A percentile compares a stretch with the other conserved stretches of the same genome.
phyloP scores from a whole-genome alignment of 2,329 filamentous ascomycete species.

The Bipolaris cookei region DNA sequence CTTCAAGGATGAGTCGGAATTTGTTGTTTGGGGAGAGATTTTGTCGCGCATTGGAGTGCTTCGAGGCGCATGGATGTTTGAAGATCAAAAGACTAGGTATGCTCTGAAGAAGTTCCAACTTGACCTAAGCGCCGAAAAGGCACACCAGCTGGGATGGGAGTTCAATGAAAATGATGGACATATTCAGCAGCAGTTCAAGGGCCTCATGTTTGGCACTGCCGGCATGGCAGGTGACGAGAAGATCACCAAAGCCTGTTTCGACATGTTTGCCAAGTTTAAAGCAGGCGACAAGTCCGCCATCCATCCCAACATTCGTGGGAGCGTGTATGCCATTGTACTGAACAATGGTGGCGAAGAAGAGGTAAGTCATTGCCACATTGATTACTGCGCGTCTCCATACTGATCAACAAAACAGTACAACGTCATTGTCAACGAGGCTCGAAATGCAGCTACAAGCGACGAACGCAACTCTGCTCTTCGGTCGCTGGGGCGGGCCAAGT shows the following conservation, averaged over 20 bases:
- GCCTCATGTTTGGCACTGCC: slow-evolving; percentile 83
- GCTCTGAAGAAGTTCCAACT: slow-evolving; percentile 84
- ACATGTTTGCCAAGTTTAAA: slow-evolving; percentile 88
- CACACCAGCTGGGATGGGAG: slow-evolving; percentile 86
- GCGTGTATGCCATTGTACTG: slow-evolving; percentile 83
- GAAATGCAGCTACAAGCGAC: slow-evolving; percentile 75
- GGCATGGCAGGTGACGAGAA: slow-evolving; percentile 80
- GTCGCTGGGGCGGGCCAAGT: slow-evolving; percentile 77
- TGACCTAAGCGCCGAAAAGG: slow-evolving; percentile 76
- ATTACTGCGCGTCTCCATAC: slow-evolving; percentile 8
- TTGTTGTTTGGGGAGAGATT: slow-evolving; percentile 95
- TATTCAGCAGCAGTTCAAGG: slow-evolving; percentile 93
- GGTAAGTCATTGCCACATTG: slow-evolving; percentile 52
- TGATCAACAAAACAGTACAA: slow-evolving; percentile 66
- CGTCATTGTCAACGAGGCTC: slow-evolving; percentile 75
- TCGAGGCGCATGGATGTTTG: slow-evolving; percentile 86
- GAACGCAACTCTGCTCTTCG: slow-evolving; percentile 92
- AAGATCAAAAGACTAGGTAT: slow-evolving; percentile 74
- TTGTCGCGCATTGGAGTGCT: slow-evolving; percentile 78
- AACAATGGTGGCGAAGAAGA: slow-evolving; percentile 85
- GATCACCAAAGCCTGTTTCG: slow-evolving; percentile 79
- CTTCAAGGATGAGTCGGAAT: slow-evolving; percentile 81
- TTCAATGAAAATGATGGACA: slow-evolving; percentile 87
- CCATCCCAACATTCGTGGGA: slow-evolving; percentile 87
- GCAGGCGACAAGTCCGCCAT: slow-evolving; percentile 80